Base-by-base conservation (phyloP, 148 eudicot species). In the Cornus suecica region DNA sequence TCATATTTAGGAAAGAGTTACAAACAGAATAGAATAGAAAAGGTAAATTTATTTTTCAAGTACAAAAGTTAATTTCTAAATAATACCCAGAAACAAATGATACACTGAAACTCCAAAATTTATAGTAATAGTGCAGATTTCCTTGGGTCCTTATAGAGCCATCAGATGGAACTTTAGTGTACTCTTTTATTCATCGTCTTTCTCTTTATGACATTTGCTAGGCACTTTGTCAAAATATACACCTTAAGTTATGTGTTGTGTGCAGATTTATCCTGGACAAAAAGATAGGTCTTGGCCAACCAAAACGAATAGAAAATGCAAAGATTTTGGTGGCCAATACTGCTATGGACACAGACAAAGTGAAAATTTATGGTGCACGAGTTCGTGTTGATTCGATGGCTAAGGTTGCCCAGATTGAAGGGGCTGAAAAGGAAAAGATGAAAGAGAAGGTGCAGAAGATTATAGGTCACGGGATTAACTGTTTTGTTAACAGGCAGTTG, bases 361-460 rank as follows among this genome's bases (percentile, higher is more conserved):
- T 95, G 54, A 95, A 95, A 80, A 95, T 95, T 41, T 95, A 95
- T 74, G 99, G 99, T 69, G 99, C 99, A 52, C 91, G 98, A 64
- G 99, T 95, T 62, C 97, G 98, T 72, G 99, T 93, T 82, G 99
- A 95, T 86, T 95, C 99, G 68, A 95, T 95, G 98, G 78, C 97
- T 68, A 95, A 87, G 84, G 99, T 93, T 72, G 99, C 98, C 32
- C 94, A 95, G 84, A 92, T 95, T 70, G 99, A 93, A 87, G 82
- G 80, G 20, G 99, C 99, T 45, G 99, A 95, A 82, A 95, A 95
- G 86, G 97, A 93, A 5, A 95, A 95, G 86, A 95, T 95, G 99
- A 90, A 93, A 80, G 94, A 95, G 78, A 93, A 93, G 81, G 97
- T 95, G 70, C 87, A 91, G 52, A 95, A 95, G 92, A 95, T 95